A percentile compares a stretch with the other conserved stretches of the same genome.
phyloP scores from a whole-genome alignment of 371 early-diverging fungal genomes.

The Gilbertella persicaria region DNA sequence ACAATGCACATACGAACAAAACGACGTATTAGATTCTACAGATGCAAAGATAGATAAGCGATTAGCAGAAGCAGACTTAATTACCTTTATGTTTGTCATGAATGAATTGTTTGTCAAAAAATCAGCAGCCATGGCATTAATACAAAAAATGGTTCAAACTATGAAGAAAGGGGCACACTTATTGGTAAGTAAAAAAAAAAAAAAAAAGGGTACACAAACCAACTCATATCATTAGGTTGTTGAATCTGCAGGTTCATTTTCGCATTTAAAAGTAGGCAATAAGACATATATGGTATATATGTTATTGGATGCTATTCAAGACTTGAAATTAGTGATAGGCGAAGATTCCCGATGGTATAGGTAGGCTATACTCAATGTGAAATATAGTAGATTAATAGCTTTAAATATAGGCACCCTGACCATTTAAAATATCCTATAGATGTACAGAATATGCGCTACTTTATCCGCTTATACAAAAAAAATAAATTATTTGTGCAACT shows the following conservation, averaged over 20 bases:
- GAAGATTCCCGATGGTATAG: conserved; percentile 88
- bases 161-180: conserved; percentile 74
- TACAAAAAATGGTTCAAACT: conserved; percentile 63
- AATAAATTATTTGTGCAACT: conserved; percentile 22
- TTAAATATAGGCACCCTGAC: conserved; percentile 48
- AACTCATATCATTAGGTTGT: conserved; percentile 58
- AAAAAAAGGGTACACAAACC: not conserved
- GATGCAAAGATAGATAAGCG: conserved; percentile 31
- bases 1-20: conserved; percentile 38
- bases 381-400: not conserved
- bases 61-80: conserved; percentile 66
- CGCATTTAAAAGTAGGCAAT: conserved; percentile 76
- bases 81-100: conserved; percentile 89
- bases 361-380: conserved; percentile 27
- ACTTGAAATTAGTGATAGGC: conserved; percentile 64
- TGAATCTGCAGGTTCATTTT: conserved; percentile 95
- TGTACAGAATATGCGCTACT: conserved; percentile 90
- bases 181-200: conserved; percentile 70
- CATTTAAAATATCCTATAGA: conserved; percentile 75
- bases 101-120: conserved; percentile 89
- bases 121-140: conserved; percentile 70
- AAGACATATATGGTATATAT: conserved; percentile 86
- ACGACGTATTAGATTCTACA: conserved; percentile 46
- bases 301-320: conserved; percentile 80
- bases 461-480: conserved; percentile 77